A percentile compares a stretch with the other conserved stretches of the same genome.
Evolutionary conservation across 176 grass and related monocot genomes (phyloP).

Genomic region (Carex cristatella): DNA sequence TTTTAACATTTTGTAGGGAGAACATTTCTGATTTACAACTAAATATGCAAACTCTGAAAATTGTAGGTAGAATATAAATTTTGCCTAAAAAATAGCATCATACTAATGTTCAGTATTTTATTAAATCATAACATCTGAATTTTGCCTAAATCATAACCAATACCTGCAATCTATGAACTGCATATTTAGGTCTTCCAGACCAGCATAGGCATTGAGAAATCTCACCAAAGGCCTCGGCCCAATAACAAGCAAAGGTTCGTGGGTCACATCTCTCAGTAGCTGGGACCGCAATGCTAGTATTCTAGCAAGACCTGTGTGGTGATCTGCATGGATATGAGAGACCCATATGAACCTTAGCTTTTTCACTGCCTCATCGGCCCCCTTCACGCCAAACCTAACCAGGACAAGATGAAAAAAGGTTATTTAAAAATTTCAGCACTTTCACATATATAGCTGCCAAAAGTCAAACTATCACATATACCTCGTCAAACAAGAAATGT

Average conservation of each 20-base stretch:
- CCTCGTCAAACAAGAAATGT: neutral
- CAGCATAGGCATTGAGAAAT: conserved; percentile 92
- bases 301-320: conserved; percentile 83
- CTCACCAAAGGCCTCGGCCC: conserved; percentile 82
- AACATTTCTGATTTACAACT: neutral
- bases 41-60: neutral
- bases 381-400: conserved; percentile 71
- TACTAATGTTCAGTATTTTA: neutral
- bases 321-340: conserved; percentile 98
- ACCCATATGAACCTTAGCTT: conserved; percentile 82
- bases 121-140: neutral
- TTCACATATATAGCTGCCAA: conserved; percentile 9
- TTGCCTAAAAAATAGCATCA: neutral
- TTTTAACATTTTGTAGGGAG: neutral
- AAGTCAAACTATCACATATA: neutral
- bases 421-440: conserved; percentile 9
- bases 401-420: conserved; percentile 12
- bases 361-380: conserved; percentile 68
- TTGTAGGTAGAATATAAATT: neutral
- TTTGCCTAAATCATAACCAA: neutral
- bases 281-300: conserved; percentile 72
- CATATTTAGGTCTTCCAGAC: conserved; percentile 88
- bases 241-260: conserved; percentile 78
- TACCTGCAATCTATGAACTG: conserved; percentile 92
- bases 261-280: conserved; percentile 44